phyloP scores from a whole-genome alignment of 2,329 filamentous ascomycete species.

The Calcarisporium arbuscula region DNA sequence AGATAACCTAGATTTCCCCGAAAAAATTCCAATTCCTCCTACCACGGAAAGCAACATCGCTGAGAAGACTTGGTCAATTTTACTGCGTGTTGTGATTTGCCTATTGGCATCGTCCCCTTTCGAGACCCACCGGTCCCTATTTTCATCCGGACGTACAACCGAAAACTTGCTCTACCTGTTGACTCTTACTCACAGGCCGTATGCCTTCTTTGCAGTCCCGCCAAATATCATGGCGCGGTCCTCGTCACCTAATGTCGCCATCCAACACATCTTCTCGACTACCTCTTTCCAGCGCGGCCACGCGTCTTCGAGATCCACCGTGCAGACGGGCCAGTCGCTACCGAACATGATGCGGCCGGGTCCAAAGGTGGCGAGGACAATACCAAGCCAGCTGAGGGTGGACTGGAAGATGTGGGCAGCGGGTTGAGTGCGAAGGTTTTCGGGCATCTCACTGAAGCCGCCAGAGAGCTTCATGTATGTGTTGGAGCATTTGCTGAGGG shows the following conservation, averaged over 20 bases:
- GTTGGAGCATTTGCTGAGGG: slow-evolving; percentile 55
- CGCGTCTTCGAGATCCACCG: slow-evolving; percentile 49
- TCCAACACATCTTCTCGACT: slow-evolving; percentile 60
- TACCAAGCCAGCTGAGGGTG: slow-evolving; percentile 64
- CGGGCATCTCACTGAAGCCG: slow-evolving; percentile 71
- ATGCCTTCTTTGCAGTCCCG: slow-evolving; percentile 66
- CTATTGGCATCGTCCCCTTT: no score
- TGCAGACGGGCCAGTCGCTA: slow-evolving; percentile 91
- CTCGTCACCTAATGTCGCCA: slow-evolving; percentile 53
- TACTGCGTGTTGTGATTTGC: no score
- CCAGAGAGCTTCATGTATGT: slow-evolving; percentile 94
- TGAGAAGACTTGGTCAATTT: no score
- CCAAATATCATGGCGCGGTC: slow-evolving; percentile 65
- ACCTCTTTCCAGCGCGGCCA: slow-evolving; percentile 73
- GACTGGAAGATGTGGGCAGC: slow-evolving; percentile 54
- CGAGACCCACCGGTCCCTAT: no score
- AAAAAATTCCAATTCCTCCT: no score
- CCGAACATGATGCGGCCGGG: slow-evolving; percentile 76
- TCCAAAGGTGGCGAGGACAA: slow-evolving; percentile 67
- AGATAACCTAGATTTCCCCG: no score
- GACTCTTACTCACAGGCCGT: slow-evolving; percentile 38
- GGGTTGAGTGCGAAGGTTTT: slow-evolving; percentile 40
- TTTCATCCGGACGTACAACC: no score
- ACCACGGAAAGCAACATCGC: no score
- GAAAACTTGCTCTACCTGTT: no score